These are phyloP conservation scores for Mycena latifolia DNA, from an alignment of 768 basidiomycete genomes.

Conservation along the genomic window DNA sequence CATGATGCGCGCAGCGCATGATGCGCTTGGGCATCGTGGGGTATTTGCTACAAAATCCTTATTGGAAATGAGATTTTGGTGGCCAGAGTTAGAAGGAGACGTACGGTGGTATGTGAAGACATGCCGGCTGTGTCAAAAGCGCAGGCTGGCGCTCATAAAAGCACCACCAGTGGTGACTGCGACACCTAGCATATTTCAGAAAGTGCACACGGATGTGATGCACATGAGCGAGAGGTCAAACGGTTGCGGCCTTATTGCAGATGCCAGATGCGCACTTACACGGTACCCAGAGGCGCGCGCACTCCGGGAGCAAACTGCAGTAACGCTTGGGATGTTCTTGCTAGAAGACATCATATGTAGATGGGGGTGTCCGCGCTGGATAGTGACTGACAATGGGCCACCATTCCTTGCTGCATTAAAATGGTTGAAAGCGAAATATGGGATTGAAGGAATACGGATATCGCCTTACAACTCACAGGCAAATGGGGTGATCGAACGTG, in stretches of 20 bases:
- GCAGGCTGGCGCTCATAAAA: conserved; percentile 36
- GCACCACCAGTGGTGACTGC: conserved; percentile 43
- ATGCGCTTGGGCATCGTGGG: conserved; percentile 36
- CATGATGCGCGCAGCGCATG: conserved; percentile 32
- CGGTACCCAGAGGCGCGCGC: conserved; percentile 39
- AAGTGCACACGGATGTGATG: conserved; percentile 49
- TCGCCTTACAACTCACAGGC: too few species aligned
- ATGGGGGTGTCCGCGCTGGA: too few species aligned
- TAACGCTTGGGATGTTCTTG: conserved; percentile 40
- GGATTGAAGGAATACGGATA: too few species aligned
- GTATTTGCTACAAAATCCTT: conserved; percentile 14
- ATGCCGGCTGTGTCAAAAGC: conserved; percentile 48
- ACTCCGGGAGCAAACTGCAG: conserved; percentile 38
- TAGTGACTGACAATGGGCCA: too few species aligned
- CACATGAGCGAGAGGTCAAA: conserved; percentile 35
- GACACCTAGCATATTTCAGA: too few species aligned
- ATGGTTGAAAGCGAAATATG: too few species aligned
- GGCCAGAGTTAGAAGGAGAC: conserved; percentile 39
- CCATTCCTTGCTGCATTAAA: too few species aligned
- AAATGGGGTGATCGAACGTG: too few species aligned
- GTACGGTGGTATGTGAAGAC: conserved; percentile 46
- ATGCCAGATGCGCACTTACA: conserved; percentile 41
- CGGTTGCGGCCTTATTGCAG: conserved; percentile 41
- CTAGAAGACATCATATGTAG: conserved; percentile 44
- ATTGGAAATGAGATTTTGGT: conserved; percentile 38